Conservation (phyloP, 2,329 filamentous ascomycete genomes). For the Aspergillus sp. region DNA sequence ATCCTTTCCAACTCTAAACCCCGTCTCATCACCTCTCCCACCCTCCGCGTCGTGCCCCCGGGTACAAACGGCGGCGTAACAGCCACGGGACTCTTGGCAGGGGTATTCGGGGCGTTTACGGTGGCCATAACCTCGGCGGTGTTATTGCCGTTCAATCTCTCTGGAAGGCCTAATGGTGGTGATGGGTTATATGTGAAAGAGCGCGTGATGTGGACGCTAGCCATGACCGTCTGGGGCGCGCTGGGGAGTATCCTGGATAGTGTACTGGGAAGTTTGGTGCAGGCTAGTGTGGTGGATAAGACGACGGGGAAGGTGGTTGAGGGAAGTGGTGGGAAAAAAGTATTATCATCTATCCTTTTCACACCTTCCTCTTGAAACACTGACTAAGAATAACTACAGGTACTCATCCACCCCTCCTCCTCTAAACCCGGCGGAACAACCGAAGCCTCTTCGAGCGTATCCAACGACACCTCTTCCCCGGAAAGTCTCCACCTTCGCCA, state of each 20-base stretch:
- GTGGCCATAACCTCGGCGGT: conserved; percentile 61
- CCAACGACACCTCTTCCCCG: not conserved
- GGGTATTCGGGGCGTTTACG: conserved; percentile 61
- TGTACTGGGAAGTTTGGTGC: conserved; percentile 72
- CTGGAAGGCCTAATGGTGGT: conserved; percentile 7
- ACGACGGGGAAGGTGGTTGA: conserved; percentile 82
- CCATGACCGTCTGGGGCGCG: conserved; percentile 62
- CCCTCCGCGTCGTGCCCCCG: conserved; percentile 67
- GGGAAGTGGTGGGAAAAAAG: conserved; percentile 63
- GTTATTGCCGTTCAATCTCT: conserved; percentile 59
- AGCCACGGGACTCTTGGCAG: conserved; percentile 61
- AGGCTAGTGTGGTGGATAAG: conserved; percentile 78
- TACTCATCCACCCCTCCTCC: conserved; percentile 30
- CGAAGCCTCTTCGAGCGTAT: conserved; percentile 2
- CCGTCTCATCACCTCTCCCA: conserved; percentile 74
- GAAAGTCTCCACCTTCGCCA: conserved; percentile 17
- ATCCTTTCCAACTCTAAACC: conserved; percentile 72
- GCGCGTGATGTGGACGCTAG: conserved; percentile 42
- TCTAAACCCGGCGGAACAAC: conserved; percentile 13
- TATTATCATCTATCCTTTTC: conserved; percentile 15
- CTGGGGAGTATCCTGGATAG: conserved; percentile 81
- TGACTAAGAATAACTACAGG: conserved; percentile 27
- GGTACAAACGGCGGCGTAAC: conserved; percentile 95
- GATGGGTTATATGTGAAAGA: conserved; percentile 42
- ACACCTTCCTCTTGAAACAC: not conserved